Evolutionary conservation across 2,329 filamentous ascomycete species (phyloP), one percentile per base, ranked within the genome.

Genomic region (Arthrobotrys musiformis): DNA sequence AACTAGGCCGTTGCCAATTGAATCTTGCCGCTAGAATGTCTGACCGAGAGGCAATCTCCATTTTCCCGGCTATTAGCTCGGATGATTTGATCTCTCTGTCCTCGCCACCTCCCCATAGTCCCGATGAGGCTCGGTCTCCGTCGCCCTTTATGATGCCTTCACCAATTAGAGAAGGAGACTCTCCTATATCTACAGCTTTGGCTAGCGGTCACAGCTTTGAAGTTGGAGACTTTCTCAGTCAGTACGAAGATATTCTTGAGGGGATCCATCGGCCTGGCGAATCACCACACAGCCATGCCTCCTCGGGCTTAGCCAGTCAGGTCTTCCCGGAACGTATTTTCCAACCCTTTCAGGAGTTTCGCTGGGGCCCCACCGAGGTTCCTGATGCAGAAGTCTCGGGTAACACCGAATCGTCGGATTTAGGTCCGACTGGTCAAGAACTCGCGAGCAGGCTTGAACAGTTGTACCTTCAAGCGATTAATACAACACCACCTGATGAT

Each of bases 61-160:
- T 11, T 40, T 15, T 58, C 54, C 54, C 33, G 15, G 17, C 19
- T 40, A n/a, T 40, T 19, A 7, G 5, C 33, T 58, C 54, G 8
- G 30, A 58, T 2, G 28, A 58, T 7, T 19, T 58, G 30, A 24
- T 58, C 0, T 58, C 54, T 19, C 8, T 58, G 8, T 58, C 54
- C n/a, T 26, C 54, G 33, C 33, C 33, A 58, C 19, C 54, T 26
- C 11, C 1, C 13, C 52, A 58, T n/a, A 58, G 54, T 26, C 54
- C 54, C 5, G 54, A 58, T 11, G 30, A 26, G 1, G n/a, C 24
- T 22, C 37, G 58, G 22, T 46, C 58, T 15, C 58, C 58, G 13
- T 62, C 58, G 3, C 58, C 58, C n/a, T 62, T 62, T 62, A 2
- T 62, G 8, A 62, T 62, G 37, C 58, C 58, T 46, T 46, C 58